Conservation (phyloP, 768 basidiomycete genomes). For the Imleria badia region DNA sequence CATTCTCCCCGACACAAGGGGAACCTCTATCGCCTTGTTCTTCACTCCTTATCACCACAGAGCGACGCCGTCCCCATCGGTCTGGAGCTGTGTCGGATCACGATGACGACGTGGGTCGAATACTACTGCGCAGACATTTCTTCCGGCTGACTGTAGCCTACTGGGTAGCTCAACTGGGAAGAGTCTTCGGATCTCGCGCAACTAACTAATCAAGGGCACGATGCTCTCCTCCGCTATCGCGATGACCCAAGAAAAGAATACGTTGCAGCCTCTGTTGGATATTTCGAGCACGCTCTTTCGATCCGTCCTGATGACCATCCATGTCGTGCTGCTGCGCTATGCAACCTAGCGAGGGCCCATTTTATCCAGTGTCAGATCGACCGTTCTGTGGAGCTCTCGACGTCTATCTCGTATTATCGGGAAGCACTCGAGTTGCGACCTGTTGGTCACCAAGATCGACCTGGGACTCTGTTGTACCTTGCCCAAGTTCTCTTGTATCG, state of each 20-base stretch:
- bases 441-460: too few relatives aligned
- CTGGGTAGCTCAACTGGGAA: not conserved
- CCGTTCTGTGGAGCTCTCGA: not conserved
- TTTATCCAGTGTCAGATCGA: not conserved
- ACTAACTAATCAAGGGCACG: conserved; percentile 2
- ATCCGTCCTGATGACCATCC: not conserved
- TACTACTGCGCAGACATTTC: too few relatives aligned
- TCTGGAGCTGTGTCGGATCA: not conserved
- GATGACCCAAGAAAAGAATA: too few relatives aligned
- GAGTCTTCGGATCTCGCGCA: not conserved
- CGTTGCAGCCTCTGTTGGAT: not conserved
- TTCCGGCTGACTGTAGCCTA: not conserved
- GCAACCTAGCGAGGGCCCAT: conserved; percentile 7
- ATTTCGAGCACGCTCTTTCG: conserved; percentile 5
- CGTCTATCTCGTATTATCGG: not conserved
- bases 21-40: not conserved
- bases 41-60: not conserved
- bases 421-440: conserved; percentile 8
- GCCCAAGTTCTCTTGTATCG: not conserved
- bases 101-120: not conserved
- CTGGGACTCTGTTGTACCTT: not conserved
- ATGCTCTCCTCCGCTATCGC: not conserved
- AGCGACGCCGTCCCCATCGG: too few relatives aligned
- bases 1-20: not conserved
- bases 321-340: conserved; percentile 1